phyloP scores from a whole-genome alignment of 352 stramenopile species.

The Phytophthora idaei region DNA sequence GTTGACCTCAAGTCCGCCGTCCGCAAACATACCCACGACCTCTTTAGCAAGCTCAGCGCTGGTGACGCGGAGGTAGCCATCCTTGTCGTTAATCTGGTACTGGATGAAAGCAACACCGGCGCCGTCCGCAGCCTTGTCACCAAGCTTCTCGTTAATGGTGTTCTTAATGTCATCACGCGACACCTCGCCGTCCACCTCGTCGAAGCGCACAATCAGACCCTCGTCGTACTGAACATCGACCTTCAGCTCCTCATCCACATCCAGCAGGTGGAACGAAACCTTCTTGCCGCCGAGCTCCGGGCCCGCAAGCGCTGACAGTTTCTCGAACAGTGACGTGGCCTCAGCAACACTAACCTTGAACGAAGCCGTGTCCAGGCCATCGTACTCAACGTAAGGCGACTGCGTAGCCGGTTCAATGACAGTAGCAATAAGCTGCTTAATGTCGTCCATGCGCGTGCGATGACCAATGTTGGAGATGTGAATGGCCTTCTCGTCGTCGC shows the following conservation, averaged over 20 bases:
- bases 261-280: conserved; percentile 78
- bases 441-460: conserved; percentile 76
- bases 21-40: conserved; percentile 63
- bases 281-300: conserved; percentile 78
- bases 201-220: conserved; percentile 86
- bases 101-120: conserved; percentile 84
- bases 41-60: conserved; percentile 65
- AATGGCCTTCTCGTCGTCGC: conserved; percentile 75
- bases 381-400: conserved; percentile 82
- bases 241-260: conserved; percentile 67
- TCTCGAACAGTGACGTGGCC: conserved; percentile 71
- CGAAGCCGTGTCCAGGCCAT: conserved; percentile 75
- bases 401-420: conserved; percentile 54
- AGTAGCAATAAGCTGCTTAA: conserved; percentile 79
- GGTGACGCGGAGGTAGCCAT: conserved; percentile 69
- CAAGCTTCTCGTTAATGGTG: conserved; percentile 83
- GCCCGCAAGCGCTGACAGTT: conserved; percentile 62
- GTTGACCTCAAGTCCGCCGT: conserved; percentile 72
- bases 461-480: conserved; percentile 84
- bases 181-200: conserved; percentile 76
- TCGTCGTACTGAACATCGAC: conserved; percentile 85
- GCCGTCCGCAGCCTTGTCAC: conserved; percentile 64
- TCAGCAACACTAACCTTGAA: conserved; percentile 62
- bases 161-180: conserved; percentile 90
- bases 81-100: conserved; percentile 82